phyloP scores from a whole-genome alignment of 2,329 filamentous ascomycete species.

The Chrysoporthe puriensis region DNA sequence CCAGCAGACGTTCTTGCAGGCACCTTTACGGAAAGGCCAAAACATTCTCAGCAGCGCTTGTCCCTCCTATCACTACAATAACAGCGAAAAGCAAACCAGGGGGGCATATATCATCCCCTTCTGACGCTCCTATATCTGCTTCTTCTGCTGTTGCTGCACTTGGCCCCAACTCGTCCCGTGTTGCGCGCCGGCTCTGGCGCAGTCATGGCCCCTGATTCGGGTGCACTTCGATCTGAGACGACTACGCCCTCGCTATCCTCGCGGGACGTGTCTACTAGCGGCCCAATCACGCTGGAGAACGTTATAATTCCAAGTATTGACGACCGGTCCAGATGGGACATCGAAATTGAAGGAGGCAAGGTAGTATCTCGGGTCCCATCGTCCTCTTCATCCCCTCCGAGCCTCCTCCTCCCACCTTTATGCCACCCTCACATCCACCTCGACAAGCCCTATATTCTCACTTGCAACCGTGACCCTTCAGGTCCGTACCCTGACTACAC shows the following conservation, averaged over 20 bases:
- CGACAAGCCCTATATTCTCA: conserved; percentile 67
- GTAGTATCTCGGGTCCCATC: not conserved
- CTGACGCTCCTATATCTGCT: too few relatives aligned
- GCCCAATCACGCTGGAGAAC: conserved; percentile 1
- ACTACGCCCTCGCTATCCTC: not conserved
- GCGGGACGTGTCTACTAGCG: not conserved
- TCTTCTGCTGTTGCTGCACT: not conserved
- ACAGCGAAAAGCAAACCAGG: too few relatives aligned
- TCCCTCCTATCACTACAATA: not conserved
- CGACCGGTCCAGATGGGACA: conserved; percentile 9
- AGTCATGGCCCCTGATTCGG: not conserved
- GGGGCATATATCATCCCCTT: too few relatives aligned
- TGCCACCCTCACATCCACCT: conserved; percentile 77
- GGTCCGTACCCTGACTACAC: conserved; percentile 56
- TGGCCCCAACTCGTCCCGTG: not conserved
- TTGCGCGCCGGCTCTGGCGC: not conserved
- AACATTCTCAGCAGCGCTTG: not conserved
- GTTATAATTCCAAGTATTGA: conserved; percentile 21
- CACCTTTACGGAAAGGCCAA: too few relatives aligned
- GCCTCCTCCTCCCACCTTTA: conserved; percentile 47
- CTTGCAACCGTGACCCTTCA: conserved; percentile 34
- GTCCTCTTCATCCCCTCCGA: conserved; percentile 22
- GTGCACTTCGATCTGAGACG: not conserved
- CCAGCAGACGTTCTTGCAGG: too few relatives aligned
- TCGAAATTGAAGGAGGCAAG: conserved; percentile 2